Evolutionary conservation across 306 rosid genomes (phyloP).

Genomic region (Quercus alba): DNA sequence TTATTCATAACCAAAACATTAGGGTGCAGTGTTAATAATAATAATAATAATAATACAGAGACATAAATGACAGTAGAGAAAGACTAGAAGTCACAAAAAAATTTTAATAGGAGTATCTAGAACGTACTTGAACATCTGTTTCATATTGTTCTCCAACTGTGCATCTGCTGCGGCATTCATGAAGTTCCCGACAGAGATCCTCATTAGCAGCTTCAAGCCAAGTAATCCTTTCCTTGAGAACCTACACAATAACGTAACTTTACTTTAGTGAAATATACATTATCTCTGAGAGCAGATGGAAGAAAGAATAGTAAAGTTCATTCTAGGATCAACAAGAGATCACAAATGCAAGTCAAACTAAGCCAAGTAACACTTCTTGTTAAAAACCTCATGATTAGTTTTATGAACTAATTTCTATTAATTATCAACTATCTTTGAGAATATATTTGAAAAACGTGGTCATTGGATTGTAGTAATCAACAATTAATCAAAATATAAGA

Average conservation of each 20-base stretch:
- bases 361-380: slow-evolving; percentile 3
- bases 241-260: slow-evolving; percentile 43
- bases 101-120: slow-evolving; percentile 24
- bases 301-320: background rate
- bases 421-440: background rate
- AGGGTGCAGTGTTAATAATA: background rate
- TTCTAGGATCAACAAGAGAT: background rate
- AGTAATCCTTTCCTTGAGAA: slow-evolving; percentile 91
- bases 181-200: slow-evolving; percentile 98
- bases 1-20: background rate
- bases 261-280: background rate
- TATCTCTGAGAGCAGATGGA: background rate
- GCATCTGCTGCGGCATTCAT: slow-evolving; percentile 80
- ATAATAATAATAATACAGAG: slow-evolving; percentile 2
- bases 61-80: slow-evolving; percentile 15
- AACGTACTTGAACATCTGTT: slow-evolving; percentile 69
- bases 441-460: background rate
- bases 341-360: slow-evolving; percentile 1
- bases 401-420: slow-evolving; percentile 11
- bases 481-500: background rate
- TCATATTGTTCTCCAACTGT: slow-evolving; percentile 53
- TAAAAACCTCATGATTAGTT: slow-evolving; percentile 19
- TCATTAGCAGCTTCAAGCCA: slow-evolving; percentile 99
- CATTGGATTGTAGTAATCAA: background rate
- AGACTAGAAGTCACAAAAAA: slow-evolving; percentile 1